phyloP scores from a whole-genome alignment of 2,329 filamentous ascomycete genomes.

The Fusarium miscanthi region DNA sequence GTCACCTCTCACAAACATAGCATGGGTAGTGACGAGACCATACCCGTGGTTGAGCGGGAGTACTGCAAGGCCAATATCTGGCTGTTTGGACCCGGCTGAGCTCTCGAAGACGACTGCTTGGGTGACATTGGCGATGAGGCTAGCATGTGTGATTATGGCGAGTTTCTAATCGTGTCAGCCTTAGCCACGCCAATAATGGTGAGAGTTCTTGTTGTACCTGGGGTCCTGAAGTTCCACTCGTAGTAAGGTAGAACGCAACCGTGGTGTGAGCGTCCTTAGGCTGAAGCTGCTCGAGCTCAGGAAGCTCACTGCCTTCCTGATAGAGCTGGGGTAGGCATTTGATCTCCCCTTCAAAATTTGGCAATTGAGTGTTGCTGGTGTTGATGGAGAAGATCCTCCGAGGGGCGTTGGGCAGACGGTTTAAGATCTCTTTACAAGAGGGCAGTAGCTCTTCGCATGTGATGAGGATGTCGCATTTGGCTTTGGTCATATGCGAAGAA shows the following conservation, averaged over 20 bases:
- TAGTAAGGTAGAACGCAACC: neutral
- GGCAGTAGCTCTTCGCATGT: neutral
- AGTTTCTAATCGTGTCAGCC: neutral
- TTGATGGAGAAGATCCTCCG: neutral
- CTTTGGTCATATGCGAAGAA: neutral
- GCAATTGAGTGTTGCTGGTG: neutral
- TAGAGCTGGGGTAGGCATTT: neutral
- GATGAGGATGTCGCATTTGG: neutral
- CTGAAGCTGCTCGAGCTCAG: neutral
- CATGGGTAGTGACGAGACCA: neutral
- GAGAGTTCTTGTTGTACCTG: neutral
- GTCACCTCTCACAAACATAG: neutral
- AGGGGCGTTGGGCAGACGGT: neutral
- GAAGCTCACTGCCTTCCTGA: neutral
- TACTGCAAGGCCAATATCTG: neutral
- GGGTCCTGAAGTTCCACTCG: neutral
- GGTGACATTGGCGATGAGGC: neutral
- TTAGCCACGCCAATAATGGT: fast-evolving
- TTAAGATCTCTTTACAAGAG: neutral
- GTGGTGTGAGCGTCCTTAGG: neutral
- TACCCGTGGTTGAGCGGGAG: neutral
- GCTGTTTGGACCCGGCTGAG: neutral
- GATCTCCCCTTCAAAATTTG: neutral
- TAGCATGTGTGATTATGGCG: neutral
- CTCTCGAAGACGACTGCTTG: neutral